Conservation (phyloP, 2,329 filamentous ascomycete genomes). For the Cladosporium austrohemisphaericum region DNA sequence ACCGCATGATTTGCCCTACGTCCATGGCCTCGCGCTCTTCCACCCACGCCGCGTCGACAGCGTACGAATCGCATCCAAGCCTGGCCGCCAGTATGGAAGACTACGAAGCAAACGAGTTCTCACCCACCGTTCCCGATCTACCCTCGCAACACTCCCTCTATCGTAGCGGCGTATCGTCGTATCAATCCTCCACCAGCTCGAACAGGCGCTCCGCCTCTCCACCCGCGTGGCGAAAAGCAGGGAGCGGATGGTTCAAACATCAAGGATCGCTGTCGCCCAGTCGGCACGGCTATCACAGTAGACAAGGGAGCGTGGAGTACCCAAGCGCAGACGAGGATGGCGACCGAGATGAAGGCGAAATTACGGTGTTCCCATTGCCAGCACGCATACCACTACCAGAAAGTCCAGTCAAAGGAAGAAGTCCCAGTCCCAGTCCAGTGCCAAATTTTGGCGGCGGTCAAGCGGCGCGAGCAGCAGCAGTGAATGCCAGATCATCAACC, state of each 20-base stretch:
- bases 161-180: constrained; percentile 34
- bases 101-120: constrained; percentile 55
- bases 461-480: constrained; percentile 18
- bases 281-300: constrained; percentile 49
- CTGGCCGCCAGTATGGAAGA: constrained; percentile 59
- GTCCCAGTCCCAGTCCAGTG: constrained; percentile 31
- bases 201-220: constrained; percentile 61
- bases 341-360: constrained; percentile 45
- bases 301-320: constrained; percentile 58
- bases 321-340: constrained; percentile 53
- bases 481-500: constrained; percentile 17
- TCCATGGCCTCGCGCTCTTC: constrained; percentile 23
- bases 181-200: constrained; percentile 42
- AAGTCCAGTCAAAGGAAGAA: constrained; percentile 44
- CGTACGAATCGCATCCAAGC: constrained; percentile 51
- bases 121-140: constrained; percentile 51
- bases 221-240: constrained; percentile 59
- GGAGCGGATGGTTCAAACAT: constrained; percentile 56
- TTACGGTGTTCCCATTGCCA: constrained; percentile 30
- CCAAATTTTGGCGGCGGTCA: constrained; percentile 23
- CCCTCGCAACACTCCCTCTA: constrained; percentile 63
- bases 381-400: constrained; percentile 54
- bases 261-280: constrained; percentile 36
- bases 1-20: constrained; percentile 18
- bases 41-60: constrained; percentile 15